Percentiles rank a stretch among this genome's conserved stretches.
phyloP scores from a whole-genome alignment of 1,284 basidiomycete species.

The Veloporphyrellus conicus region DNA sequence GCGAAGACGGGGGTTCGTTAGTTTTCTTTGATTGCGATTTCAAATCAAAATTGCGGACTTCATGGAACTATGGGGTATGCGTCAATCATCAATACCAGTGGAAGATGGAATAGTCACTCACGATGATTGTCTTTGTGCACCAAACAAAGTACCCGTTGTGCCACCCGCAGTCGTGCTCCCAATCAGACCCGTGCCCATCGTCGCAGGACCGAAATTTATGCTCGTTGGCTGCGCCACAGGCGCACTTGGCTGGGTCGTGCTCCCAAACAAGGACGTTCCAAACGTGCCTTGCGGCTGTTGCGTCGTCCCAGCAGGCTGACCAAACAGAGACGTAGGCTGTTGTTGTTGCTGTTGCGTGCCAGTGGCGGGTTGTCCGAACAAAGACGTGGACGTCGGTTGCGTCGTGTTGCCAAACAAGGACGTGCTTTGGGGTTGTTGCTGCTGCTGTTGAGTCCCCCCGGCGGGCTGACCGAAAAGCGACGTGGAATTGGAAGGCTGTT shows the following conservation, averaged over 20 bases:
- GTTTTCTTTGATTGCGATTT: not conserved
- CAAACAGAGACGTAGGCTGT: conserved; percentile 21
- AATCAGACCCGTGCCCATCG: conserved; percentile 25
- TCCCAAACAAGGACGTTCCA: conserved; percentile 30
- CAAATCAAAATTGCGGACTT: conserved; percentile 18
- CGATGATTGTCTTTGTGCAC: conserved; percentile 37
- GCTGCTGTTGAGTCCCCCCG: conserved; percentile 28
- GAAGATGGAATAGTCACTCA: conserved; percentile 12
- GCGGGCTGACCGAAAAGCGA: conserved; percentile 26
- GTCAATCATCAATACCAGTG: conserved; percentile 2
- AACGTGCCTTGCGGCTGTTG: conserved; percentile 30
- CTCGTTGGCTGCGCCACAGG: conserved; percentile 16
- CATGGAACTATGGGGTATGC: conserved; percentile 17
- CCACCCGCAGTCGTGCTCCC: conserved; percentile 28
- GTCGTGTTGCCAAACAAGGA: conserved; percentile 23
- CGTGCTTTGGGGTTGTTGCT: conserved; percentile 31
- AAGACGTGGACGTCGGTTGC: conserved; percentile 19
- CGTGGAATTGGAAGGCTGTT: conserved; percentile 16
- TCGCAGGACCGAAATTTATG: conserved; percentile 29
- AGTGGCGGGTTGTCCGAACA: conserved; percentile 36
- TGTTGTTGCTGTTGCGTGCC: conserved; percentile 25
- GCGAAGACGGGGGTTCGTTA: conserved; percentile 4
- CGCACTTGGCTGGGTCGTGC: conserved; percentile 15
- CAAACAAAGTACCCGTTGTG: conserved; percentile 36
- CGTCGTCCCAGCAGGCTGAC: conserved; percentile 21